phyloP scores from a whole-genome alignment of 1,284 basidiomycete species.

The Kalmanozyma brasiliensis region DNA sequence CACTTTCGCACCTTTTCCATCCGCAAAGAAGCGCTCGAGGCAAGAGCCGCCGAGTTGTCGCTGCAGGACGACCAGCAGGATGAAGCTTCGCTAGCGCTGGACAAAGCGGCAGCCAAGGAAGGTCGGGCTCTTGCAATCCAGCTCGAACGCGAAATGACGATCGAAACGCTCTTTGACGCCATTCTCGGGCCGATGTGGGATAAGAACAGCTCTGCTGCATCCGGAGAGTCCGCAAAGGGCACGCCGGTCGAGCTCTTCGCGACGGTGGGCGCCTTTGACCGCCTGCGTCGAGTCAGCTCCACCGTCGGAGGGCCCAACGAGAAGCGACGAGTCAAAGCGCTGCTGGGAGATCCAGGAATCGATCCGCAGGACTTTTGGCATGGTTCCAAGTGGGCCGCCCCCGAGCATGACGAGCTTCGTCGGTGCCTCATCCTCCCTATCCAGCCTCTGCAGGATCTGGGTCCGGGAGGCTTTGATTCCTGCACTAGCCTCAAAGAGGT shows the following conservation, averaged over 20 bases:
- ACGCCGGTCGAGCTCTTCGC: conserved; percentile 20
- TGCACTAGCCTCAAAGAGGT: conserved; percentile 17
- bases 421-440: conserved; percentile 31
- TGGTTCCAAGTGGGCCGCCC: conserved; percentile 32
- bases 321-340: conserved; percentile 35
- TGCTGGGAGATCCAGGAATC: conserved; percentile 30
- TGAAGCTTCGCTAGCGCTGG: conserved; percentile 24
- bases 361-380: conserved; percentile 38
- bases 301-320: conserved; percentile 49
- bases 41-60: conserved; percentile 33
- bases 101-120: conserved; percentile 37
- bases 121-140: conserved; percentile 43
- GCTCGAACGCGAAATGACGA: conserved; percentile 43
- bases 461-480: conserved; percentile 30
- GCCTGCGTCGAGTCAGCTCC: conserved; percentile 33
- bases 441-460: conserved; percentile 26
- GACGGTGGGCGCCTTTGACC: conserved; percentile 41
- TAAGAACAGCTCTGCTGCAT: not conserved
- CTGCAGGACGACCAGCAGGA: conserved; percentile 30
- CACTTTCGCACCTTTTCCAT: conserved; percentile 47
- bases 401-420: conserved; percentile 17
- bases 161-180: conserved; percentile 45
- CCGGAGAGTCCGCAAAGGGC: not conserved
- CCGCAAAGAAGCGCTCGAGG: conserved; percentile 41
- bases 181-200: conserved; percentile 27